These are phyloP conservation scores for Fomitopsis palustris DNA, from an alignment of 1,284 basidiomycete genomes.

Conservation along the genomic window DNA sequence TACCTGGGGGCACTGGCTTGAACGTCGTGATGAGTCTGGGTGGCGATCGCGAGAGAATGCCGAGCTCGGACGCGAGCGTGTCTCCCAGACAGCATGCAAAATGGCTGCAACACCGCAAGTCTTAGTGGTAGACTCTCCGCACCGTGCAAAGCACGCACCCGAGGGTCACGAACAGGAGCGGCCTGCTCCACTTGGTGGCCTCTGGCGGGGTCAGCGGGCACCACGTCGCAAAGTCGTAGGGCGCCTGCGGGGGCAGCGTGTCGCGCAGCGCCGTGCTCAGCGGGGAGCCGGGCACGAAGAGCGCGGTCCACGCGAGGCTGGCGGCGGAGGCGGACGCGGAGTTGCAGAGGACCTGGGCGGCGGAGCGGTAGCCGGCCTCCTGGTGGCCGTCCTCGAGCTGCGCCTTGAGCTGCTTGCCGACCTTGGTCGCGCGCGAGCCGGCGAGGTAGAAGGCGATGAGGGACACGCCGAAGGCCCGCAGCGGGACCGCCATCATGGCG, in stretches of 20 bases:
- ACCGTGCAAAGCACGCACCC: slow-evolving; percentile 50
- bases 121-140: neutral
- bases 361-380: slow-evolving; percentile 66
- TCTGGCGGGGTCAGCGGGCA: slow-evolving; percentile 47
- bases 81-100: slow-evolving; percentile 84
- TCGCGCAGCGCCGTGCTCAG: slow-evolving; percentile 18
- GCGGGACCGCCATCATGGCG: slow-evolving; percentile 55
- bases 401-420: slow-evolving; percentile 68
- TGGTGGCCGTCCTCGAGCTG: slow-evolving; percentile 78
- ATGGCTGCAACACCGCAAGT: slow-evolving; percentile 45
- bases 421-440: slow-evolving; percentile 85
- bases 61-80: slow-evolving; percentile 79
- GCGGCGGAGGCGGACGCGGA: slow-evolving; percentile 70
- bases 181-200: slow-evolving; percentile 48
- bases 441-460: slow-evolving; percentile 82
- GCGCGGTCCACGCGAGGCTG: slow-evolving; percentile 59
- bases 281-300: slow-evolving; percentile 42
- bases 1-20: slow-evolving; percentile 78
- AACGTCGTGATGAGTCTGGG: slow-evolving; percentile 79
- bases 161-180: slow-evolving; percentile 60
- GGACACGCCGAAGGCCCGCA: slow-evolving; percentile 66
- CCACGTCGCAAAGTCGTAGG: slow-evolving; percentile 39
- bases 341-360: slow-evolving; percentile 81
- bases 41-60: slow-evolving; percentile 68
- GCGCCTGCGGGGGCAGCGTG: slow-evolving; percentile 8